Evolutionary conservation across 1,139 yeast species (phyloP).

Genomic region (Petasospora fabianii): DNA sequence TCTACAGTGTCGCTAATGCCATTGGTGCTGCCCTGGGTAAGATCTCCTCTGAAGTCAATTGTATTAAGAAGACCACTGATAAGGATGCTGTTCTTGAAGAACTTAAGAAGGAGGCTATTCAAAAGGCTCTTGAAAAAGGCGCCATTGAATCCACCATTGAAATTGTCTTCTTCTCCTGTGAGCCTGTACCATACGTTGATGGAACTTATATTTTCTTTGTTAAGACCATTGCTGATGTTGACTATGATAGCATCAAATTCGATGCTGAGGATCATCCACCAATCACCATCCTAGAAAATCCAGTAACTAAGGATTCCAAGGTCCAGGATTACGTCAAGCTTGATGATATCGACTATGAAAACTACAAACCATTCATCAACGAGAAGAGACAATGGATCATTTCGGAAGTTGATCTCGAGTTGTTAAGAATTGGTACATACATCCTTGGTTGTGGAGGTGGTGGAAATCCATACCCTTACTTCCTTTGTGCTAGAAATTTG

Average conservation of each 20-base stretch:
- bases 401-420: constrained; percentile 39
- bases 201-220: constrained; percentile 34
- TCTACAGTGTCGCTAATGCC: constrained; percentile 40
- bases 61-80: constrained; percentile 18
- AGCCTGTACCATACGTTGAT: constrained; percentile 40
- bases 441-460: constrained; percentile 51
- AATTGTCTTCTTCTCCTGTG: constrained; percentile 33
- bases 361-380: constrained; percentile 36
- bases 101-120: constrained; percentile 28
- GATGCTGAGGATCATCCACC: constrained; percentile 1
- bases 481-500: constrained; percentile 33
- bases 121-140: constrained; percentile 28
- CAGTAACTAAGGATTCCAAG: constrained; percentile 13
- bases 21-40: constrained; percentile 45
- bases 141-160: constrained; percentile 31
- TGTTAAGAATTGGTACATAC: constrained; percentile 39
- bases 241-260: constrained; percentile 28
- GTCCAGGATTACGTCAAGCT: constrained; percentile 10
- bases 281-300: constrained; percentile 1
- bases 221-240: constrained; percentile 40
- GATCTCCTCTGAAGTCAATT: constrained; percentile 29
- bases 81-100: constrained; percentile 29
- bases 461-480: constrained; percentile 41
- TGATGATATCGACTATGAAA: constrained; percentile 27
- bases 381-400: constrained; percentile 38